Conservation (phyloP, 1,139 yeast species). For the Candida labiduridarum region DNA sequence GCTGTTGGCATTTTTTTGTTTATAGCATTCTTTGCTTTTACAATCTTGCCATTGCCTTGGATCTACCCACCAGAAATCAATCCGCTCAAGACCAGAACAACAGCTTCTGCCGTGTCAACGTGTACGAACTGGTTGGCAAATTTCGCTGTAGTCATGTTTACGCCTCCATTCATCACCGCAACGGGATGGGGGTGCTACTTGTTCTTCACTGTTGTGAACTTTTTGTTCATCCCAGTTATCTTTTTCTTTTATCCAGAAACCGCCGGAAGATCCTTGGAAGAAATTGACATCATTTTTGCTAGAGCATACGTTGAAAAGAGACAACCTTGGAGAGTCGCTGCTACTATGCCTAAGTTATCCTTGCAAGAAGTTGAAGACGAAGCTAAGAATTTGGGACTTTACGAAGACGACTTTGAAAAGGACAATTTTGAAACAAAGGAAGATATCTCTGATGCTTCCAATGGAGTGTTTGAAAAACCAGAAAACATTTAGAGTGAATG, state of each 20-base stretch:
- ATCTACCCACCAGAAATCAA: slow-evolving; percentile 65
- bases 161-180: slow-evolving; percentile 43
- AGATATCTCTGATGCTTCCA: slow-evolving; percentile 18
- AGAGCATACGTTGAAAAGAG: slow-evolving; percentile 50
- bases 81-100: slow-evolving; percentile 63
- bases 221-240: slow-evolving; percentile 40
- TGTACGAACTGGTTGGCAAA: slow-evolving; percentile 52
- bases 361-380: slow-evolving; percentile 49
- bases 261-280: slow-evolving; percentile 51
- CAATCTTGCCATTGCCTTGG: slow-evolving; percentile 61
- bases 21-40: slow-evolving; percentile 56
- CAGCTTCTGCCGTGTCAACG: slow-evolving; percentile 53
- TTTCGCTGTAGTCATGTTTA: slow-evolving; percentile 52
- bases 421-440: slow-evolving; percentile 36
- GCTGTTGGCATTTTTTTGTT: slow-evolving; percentile 57
- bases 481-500: too few species aligned
- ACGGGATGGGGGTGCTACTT: slow-evolving; percentile 48
- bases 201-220: slow-evolving; percentile 46
- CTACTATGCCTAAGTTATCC: slow-evolving; percentile 49
- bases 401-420: slow-evolving; percentile 44
- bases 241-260: slow-evolving; percentile 53
- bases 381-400: slow-evolving; percentile 50
- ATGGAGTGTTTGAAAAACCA: slow-evolving; percentile 16
- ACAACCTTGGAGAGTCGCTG: slow-evolving; percentile 55
- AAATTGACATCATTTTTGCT: slow-evolving; percentile 47